Evolutionary conservation across 2,329 filamentous ascomycete genomes (phyloP).

Genomic region (Stemphylium vesicarium): DNA sequence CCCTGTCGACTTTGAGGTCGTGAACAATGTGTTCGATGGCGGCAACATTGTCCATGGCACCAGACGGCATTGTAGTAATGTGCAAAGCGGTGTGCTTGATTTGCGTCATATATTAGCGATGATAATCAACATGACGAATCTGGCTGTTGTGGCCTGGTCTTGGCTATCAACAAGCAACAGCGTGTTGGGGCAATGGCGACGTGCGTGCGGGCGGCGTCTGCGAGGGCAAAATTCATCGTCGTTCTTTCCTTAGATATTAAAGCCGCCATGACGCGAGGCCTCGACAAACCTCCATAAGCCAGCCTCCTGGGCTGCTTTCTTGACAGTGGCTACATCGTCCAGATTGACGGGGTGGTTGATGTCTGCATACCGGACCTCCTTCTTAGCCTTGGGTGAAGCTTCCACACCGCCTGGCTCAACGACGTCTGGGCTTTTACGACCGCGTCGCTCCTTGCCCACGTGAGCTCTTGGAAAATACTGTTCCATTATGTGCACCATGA

Average conservation of each 20-base stretch:
- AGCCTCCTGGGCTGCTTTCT: slow-evolving; percentile 70
- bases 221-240: neutral
- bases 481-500: slow-evolving; percentile 88
- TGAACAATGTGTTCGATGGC: slow-evolving; percentile 25
- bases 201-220: neutral
- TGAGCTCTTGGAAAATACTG: slow-evolving; percentile 83
- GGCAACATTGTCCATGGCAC: slow-evolving; percentile 11
- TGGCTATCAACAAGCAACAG: neutral
- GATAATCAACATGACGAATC: too few relatives aligned
- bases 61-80: slow-evolving; percentile 26
- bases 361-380: slow-evolving; percentile 71
- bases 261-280: slow-evolving; percentile 62
- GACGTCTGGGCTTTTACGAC: slow-evolving; percentile 35
- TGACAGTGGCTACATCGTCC: slow-evolving; percentile 70
- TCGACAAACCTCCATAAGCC: slow-evolving; percentile 84
- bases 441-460: slow-evolving; percentile 70
- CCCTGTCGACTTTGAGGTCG: slow-evolving; percentile 37
- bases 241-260: slow-evolving; percentile 50
- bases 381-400: slow-evolving; percentile 35
- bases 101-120: neutral
- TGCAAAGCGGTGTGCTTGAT: slow-evolving; percentile 8
- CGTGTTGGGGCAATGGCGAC: neutral
- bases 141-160: neutral
- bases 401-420: slow-evolving; percentile 38
- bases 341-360: slow-evolving; percentile 75